Evolutionary conservation across 192 early-diverging fungal genomes (phyloP), one percentile per base, ranked within the genome.

Genomic region (Umbelopsis ramanniana): DNA sequence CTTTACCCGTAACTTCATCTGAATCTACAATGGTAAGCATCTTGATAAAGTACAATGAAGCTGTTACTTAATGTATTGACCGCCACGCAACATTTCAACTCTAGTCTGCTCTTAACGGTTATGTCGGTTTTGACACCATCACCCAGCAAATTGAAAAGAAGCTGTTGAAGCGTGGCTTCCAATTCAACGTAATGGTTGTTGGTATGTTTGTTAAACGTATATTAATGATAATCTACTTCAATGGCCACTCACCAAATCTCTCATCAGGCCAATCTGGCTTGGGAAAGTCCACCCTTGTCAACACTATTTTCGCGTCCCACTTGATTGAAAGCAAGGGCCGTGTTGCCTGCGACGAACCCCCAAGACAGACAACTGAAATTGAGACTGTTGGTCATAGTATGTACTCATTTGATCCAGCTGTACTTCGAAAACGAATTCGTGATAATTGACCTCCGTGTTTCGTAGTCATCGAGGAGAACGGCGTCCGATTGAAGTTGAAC

Each of bases 71-170:
- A 50, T 21, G 2, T n/a, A 50, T 19, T 50, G 6, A 21, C n/a
- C 48, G 14, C 55, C 11, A 35, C 3, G 26, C 33, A 72, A 81
- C 57, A 14, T 43, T 43, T 43, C 40, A 43, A 43, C 40, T 29
- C 40, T 43, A 90, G 89, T 82, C 84, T 79, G 74, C 79, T 70
- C 84, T 93, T 60, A 93, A 95, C 80, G 87, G 90, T 76, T 98
- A 99, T 83, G 97, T 99, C 77, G 97, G 97, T 55, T 99, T 98
- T 82, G 96, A 98, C 84, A 92, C 92, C 72, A 94, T 99, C 85
- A 95, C 95, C 68, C 85, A 88, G 73, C 97, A 99, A 90, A 97
- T 98, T 81, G 95, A 98, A 80, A 93, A 93, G 86, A 99, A 98
- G 88, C 88, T 97, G 74, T 78, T 98, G 35, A 97, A 98, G 89